Evolutionary conservation across 805 yeast genomes (phyloP), one percentile per base, ranked within the genome.

Genomic region (Deakozyma indianensis): DNA sequence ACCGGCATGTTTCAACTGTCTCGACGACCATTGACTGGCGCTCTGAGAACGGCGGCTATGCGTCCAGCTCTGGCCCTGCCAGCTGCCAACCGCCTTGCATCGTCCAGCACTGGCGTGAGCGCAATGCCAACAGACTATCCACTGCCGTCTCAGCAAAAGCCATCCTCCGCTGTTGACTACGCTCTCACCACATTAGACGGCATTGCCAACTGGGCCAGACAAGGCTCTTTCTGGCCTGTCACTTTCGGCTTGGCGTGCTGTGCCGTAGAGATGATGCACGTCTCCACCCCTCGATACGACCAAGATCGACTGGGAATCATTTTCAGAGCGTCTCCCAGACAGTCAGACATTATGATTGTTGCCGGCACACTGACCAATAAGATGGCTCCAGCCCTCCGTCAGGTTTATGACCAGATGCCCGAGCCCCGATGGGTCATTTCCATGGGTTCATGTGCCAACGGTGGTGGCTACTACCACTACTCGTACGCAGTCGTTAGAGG

Each of bases 231-330:
- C 63, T 84, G 95, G 95, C 95, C 95, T 5, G 88, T 83, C 41
- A 84, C 95, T 29, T 84, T 84, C 64, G 95, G 95, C 27, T 70
- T 84, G 58, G 94, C 94, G 5, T 84, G 95, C 66, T 84, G 95
- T 70, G 95, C 95, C 50, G 94, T 84, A 38, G 95, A 84, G 66
- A 84, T 84, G 95, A 84, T 84, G 95, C 95, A 84, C 62, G 83
- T 81, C 32, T 84, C 94, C 22, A 78, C 94, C 48, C 94, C 95
- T 50, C 73, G 95, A 60, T 84, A 84, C 64, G 95, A 84, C 66
- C 94, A 85, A 67, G 95, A 84, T 69, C 77, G 95, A 63, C 70
- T 84, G 61, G 95, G 95, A 57, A 84, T 84, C 57, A 84, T 84
- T 74, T 84, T 84, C 77, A 80, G 95, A 71, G 94, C 92, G 25